Conservation (phyloP, 331 rosid genomes). For the Telfairia occidentalis region DNA sequence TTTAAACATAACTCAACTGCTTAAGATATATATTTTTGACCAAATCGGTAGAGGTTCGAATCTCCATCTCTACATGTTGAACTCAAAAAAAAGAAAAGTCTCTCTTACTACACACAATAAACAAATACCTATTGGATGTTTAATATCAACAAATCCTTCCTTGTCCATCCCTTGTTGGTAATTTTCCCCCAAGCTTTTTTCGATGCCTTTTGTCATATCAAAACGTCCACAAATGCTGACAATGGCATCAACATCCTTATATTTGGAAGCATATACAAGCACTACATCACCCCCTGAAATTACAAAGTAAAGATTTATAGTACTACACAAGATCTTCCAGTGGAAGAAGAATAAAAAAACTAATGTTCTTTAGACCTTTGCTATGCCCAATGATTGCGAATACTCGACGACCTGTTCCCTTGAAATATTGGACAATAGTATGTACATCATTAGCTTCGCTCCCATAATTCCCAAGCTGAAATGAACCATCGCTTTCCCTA, state of each 20-base stretch:
- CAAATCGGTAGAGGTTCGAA: too few relatives aligned
- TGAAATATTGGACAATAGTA: neutral
- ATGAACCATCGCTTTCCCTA: neutral
- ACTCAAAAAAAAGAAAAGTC: too few relatives aligned
- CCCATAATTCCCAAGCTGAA: neutral
- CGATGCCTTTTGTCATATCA: neutral
- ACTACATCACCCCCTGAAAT: neutral
- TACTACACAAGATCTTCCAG: neutral
- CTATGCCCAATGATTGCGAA: neutral
- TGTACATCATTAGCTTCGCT: neutral
- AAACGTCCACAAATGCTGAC: neutral
- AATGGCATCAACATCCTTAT: neutral
- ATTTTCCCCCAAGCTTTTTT: neutral
- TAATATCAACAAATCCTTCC: conserved; percentile 44
- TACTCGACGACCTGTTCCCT: neutral
- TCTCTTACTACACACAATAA: neutral
- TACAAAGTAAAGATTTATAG: neutral
- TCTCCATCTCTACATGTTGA: too few relatives aligned
- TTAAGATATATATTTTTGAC: too few relatives aligned
- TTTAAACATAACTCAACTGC: too few relatives aligned
- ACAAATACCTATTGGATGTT: conserved; percentile 31
- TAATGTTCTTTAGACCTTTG: neutral
- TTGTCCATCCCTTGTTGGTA: conserved; percentile 27
- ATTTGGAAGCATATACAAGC: neutral
- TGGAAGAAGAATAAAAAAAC: neutral